These are phyloP conservation scores for Rauvolfia tetraphylla DNA, from an alignment of 257 asterid species.

Conservation along the genomic window DNA sequence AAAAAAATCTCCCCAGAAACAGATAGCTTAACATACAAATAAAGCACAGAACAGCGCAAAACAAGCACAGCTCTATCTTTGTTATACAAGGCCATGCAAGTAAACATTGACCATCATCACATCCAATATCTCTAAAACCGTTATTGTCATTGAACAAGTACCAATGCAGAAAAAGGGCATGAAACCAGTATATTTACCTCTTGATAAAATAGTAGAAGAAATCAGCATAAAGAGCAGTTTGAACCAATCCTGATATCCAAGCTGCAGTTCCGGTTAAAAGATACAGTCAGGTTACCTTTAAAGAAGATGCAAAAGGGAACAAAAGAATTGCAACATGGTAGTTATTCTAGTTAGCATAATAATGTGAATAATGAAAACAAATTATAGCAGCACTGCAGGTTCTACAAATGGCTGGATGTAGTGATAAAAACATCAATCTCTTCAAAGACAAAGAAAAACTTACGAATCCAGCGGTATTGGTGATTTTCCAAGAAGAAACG, in stretches of 20 bases:
- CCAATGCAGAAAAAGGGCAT: not conserved
- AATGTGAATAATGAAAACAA: not conserved
- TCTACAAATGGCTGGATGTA: not conserved
- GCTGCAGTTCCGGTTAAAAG: constrained; percentile 28
- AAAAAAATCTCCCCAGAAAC: not conserved
- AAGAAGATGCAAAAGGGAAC: not conserved
- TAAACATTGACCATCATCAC: not conserved
- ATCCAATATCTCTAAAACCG: not conserved
- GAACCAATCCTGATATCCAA: constrained; percentile 48
- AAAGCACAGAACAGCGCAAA: not conserved
- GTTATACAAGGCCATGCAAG: not conserved
- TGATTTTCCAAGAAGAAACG: constrained; percentile 35
- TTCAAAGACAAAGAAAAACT: constrained; percentile 15
- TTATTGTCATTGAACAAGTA: not conserved
- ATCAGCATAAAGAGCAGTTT: constrained; percentile 49
- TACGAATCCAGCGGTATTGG: constrained; percentile 43
- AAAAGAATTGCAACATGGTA: not conserved
- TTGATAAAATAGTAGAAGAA: constrained; percentile 47
- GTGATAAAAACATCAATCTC: not conserved
- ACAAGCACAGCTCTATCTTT: not conserved
- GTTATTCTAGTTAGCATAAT: not conserved
- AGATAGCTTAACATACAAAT: not conserved
- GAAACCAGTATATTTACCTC: constrained; percentile 27
- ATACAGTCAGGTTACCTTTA: not conserved
- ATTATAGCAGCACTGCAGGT: not conserved